Evolutionary conservation across 1,284 basidiomycete species (phyloP).

Genomic region (Baeospora myosura): DNA sequence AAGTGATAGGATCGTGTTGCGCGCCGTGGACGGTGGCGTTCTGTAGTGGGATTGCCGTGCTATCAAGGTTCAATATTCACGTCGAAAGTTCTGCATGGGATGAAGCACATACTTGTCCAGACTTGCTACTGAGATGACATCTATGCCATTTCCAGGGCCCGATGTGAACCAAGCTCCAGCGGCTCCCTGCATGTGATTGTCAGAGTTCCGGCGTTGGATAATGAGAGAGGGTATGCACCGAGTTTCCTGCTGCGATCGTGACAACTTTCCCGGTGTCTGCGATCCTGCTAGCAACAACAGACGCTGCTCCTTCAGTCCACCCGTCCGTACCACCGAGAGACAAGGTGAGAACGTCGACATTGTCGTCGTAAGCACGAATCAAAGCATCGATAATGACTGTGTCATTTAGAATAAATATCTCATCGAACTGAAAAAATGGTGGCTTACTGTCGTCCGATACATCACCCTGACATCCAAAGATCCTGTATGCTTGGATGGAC

Average conservation of each 20-base stretch:
- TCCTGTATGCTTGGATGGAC: constrained; percentile 28
- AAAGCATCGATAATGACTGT: constrained; percentile 33
- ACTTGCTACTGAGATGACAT: constrained; percentile 34
- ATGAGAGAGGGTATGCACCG: constrained; percentile 10
- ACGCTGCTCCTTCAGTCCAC: constrained; percentile 38
- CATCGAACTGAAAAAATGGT: not conserved
- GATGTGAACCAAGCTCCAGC: constrained; percentile 33
- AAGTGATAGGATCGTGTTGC: constrained; percentile 33
- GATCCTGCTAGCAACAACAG: constrained; percentile 40
- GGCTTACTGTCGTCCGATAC: constrained; percentile 28
- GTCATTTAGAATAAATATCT: not conserved
- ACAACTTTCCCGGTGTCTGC: constrained; percentile 38
- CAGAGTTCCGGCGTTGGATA: not conserved
- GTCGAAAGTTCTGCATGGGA: not conserved
- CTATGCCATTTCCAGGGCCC: constrained; percentile 31
- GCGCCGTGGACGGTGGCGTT: constrained; percentile 33
- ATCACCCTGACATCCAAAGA: constrained; percentile 31
- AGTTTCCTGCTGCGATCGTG: constrained; percentile 33
- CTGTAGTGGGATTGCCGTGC: constrained; percentile 32
- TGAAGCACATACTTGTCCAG: constrained; percentile 27
- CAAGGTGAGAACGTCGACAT: constrained; percentile 45
- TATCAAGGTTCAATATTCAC: constrained; percentile 1
- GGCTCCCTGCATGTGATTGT: constrained; percentile 15
- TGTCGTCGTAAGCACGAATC: constrained; percentile 29
- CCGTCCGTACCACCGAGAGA: constrained; percentile 44